phyloP scores from a whole-genome alignment of 139 green algal species.

The Ostreobium quekettii region DNA sequence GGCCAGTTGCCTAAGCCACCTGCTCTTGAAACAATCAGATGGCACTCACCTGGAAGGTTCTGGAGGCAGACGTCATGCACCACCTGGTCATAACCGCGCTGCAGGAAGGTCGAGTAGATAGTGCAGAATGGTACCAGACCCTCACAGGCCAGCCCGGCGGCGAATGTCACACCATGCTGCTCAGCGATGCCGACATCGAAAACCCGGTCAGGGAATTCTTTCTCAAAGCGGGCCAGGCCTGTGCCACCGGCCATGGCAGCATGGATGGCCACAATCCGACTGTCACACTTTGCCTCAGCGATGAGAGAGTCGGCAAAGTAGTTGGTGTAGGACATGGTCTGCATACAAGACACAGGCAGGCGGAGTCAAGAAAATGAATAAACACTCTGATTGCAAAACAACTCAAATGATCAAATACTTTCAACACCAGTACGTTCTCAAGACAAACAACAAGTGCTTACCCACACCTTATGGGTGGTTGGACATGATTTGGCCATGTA shows the following conservation, averaged over 20 bases:
- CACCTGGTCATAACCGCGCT: constrained; percentile 94
- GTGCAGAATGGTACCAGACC: constrained; percentile 87
- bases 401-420: too few species aligned
- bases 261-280: constrained; percentile 85
- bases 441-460: too few species aligned
- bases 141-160: constrained; percentile 87
- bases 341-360: too few species aligned
- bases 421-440: too few species aligned
- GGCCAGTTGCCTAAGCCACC: too few species aligned
- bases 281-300: constrained; percentile 87
- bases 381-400: too few species aligned
- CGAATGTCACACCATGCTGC: constrained; percentile 96
- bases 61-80: constrained; percentile 97
- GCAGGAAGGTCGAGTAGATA: constrained; percentile 98
- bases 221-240: constrained; percentile 72
- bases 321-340: constrained; percentile 88
- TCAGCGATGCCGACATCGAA: constrained; percentile 99
- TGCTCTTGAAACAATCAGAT: neutral
- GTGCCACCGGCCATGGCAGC: constrained; percentile 98
- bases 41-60: constrained; percentile 74
- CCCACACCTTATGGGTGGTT: too few species aligned
- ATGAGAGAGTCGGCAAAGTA: constrained; percentile 95
- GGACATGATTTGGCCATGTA: too few species aligned
- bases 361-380: too few species aligned
- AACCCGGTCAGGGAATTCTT: constrained; percentile 74